Base-by-base conservation (phyloP, 495 filamentous ascomycete species). In the Cenococcum geophilum region DNA sequence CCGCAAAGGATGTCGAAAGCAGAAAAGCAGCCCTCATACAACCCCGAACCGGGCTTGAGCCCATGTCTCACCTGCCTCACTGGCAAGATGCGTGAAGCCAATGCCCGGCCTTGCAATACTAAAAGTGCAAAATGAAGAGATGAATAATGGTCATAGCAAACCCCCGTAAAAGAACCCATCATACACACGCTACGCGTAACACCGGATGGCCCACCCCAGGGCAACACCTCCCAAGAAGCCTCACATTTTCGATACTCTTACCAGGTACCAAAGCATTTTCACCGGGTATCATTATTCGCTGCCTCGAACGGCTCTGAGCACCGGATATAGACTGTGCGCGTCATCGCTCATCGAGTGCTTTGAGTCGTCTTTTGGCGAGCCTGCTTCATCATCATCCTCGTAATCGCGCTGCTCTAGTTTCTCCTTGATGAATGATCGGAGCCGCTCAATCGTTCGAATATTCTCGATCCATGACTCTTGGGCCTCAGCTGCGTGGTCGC, bases 401-500 rank as follows among this genome's bases (percentile, higher is more conserved):
- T 82, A 91, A 22, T 90, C 84, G 55, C 79, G 79, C 34, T 76
- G 76, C 60, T 86, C 78, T 21, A 95, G 75, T 20, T 85, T 78
- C 18, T 84, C 77, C 25, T 80, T 79, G 65, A 96, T 81, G 65
- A 83, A 83, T 42, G 81, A 79, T 37, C 89, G 80, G 48, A 96
- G 79, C 43, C 78, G 80, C 74, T 95, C 90, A 55, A 95, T 85
- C 42, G 86, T 79, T 27, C 90, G 87, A 59, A 91, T 84, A 73
- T 91, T 88, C 68, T 91, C 87, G 11, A 96, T 81, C 90, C 89
- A 95, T 37, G 80, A 78, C 61, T 89, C 87, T 65, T 92, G 83
- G 53, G 74, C 16, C 12, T 64, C 62, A 20, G 34, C 60, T 25
- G 47, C 34, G 18, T 62, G 59, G 37, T 69, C 66, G 12, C 50